Evolutionary conservation across 2,329 filamentous ascomycete species (phyloP).

Genomic region (Ophiostoma perfectum): DNA sequence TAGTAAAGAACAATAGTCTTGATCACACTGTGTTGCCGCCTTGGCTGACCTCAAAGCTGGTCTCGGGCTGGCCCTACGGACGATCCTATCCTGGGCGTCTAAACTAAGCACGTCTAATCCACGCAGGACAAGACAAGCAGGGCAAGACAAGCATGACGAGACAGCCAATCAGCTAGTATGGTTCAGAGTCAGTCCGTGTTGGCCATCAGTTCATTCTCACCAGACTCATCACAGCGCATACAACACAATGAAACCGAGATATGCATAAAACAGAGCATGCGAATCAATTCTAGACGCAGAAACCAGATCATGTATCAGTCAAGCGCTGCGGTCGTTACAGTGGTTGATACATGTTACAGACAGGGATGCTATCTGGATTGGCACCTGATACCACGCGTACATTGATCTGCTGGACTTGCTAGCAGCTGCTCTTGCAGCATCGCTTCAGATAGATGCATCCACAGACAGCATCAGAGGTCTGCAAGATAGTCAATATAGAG

Average conservation of each 20-base stretch:
- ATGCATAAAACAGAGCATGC: neutral
- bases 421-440: neutral
- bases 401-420: neutral
- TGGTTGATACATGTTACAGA: constrained; percentile 5
- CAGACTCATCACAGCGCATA: neutral
- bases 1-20: neutral
- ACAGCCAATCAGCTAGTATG: neutral
- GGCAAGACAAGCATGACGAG: neutral
- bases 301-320: constrained; percentile 7
- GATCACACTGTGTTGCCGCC: neutral
- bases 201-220: neutral
- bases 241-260: neutral
- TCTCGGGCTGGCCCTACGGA: constrained; percentile 2
- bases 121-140: too few relatives aligned
- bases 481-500: too few relatives aligned
- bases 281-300: neutral
- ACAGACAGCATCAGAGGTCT: too few relatives aligned
- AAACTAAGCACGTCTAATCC: neutral
- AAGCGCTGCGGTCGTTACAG: neutral
- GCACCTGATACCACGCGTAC: neutral
- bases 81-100: neutral
- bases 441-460: too few relatives aligned
- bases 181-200: neutral
- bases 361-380: neutral
- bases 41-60: neutral